Base-by-base conservation (phyloP, 1,139 yeast genomes). In the Kodamaea plutei region DNA sequence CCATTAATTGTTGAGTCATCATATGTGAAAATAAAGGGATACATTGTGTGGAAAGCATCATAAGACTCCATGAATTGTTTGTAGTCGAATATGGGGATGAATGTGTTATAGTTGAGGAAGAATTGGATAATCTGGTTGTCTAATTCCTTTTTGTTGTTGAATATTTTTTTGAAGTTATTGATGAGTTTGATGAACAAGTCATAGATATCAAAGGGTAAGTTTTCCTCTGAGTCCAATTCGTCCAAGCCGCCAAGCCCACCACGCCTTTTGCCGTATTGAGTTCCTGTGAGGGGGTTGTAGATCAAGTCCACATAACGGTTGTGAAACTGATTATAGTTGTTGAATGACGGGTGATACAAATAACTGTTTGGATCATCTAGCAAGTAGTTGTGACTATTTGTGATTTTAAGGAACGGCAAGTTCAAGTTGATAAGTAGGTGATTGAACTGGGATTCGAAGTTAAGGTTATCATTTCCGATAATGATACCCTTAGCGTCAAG, bases 11-110 rank as follows among this genome's bases (percentile, higher is more conserved):
- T 66, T 6, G 73, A 65, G 43, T 69, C 73, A 35, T 66, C 72
- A 37, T 68, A 68, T 1, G 73, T 68, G 44, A 68, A 69, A 51
- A 69, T 66, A 37, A 68, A 69, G 9, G 74, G 75, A 44, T 72
- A 75, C 66, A 72, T 73, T 31, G 76, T 73, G 42, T 72, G 75
- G 46, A 74, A 73, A 4, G 69, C 73, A 34, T 75, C 74, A 41
- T 78, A 78, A 31, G 68, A 64, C 43, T 68, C 71, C 69, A 76
- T 76, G 44, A 78, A 77, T 25, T 63, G 54, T 29, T 66, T 69
- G 42, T 73, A 77, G 46, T 77, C 82, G 39, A 78, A 66, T n/a
- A 78, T 72, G 8, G 84, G 84, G 17, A 78, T 67, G 38, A 77
- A 63, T 13, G 69, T 64, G 49, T 78, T 78, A 47, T 74, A 69